These are phyloP conservation scores for Sporothrix brasiliensis DNA, from an alignment of 2,329 filamentous ascomycete species.

Conservation along the genomic window DNA sequence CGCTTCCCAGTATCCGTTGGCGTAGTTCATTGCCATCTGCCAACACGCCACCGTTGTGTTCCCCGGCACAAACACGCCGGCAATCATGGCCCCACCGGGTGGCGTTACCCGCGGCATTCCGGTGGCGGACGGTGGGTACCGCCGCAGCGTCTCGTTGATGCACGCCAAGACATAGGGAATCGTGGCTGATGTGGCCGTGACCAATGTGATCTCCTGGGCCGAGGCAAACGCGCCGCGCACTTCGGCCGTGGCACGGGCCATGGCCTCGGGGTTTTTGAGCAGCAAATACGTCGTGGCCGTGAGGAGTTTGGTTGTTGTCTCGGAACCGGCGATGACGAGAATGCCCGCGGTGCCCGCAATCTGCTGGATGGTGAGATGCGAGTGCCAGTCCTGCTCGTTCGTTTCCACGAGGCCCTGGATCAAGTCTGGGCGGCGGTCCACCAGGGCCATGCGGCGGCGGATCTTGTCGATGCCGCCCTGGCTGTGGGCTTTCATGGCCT, in stretches of 20 bases:
- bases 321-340: not conserved
- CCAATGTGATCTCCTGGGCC: not conserved
- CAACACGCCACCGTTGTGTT: not conserved
- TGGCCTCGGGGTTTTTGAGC: not conserved
- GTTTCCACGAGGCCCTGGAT: constrained; percentile 9
- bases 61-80: constrained; percentile 1
- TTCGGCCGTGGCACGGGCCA: constrained; percentile 1
- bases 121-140: not conserved
- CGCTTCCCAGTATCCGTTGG: constrained; percentile 1
- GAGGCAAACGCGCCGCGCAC: constrained; percentile 6
- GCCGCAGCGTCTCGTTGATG: constrained; percentile 18
- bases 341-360: not conserved
- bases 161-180: constrained; percentile 14
- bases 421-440: not conserved
- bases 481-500: not conserved
- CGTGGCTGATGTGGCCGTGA: not conserved
- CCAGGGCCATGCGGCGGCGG: constrained; percentile 8
- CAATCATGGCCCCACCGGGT: not conserved
- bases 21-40: constrained; percentile 12
- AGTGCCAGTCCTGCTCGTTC: constrained; percentile 15
- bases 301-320: constrained; percentile 2
- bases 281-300: constrained; percentile 11
- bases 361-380: not conserved
- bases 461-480: constrained; percentile 24
- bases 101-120: not conserved